Evolutionary conservation across 805 yeast species (phyloP), one percentile per base, ranked within the genome.

Genomic region (Yamadazyma philogaea): DNA sequence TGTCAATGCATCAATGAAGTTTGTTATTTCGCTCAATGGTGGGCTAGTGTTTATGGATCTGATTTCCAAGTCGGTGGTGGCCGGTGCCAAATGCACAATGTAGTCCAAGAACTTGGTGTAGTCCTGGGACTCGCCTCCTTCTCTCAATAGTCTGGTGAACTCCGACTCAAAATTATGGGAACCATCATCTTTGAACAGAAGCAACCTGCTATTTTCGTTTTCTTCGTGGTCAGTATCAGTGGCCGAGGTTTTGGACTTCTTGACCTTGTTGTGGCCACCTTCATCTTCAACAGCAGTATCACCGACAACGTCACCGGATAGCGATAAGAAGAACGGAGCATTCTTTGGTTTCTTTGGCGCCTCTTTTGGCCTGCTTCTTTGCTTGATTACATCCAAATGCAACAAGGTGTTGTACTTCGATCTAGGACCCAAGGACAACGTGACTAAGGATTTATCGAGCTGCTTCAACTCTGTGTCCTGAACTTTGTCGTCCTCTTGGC

Each of bases 311-410:
- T 74, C 79, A 22, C 88, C 87, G 4, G 78, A 57, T 16, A 84
- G 66, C 35, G 79, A 77, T 45, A 93, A 68, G 71, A 95, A 95
- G 62, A 95, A 93, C 12, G 83, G 82, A 0, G 87, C 79, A 47
- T 80, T 75, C 50, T 84, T 85, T 1, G 96, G 87, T 50, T 82
- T 86, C 69, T 86, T 87, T 26, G 93, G 86, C 1, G 91, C 84
- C 59, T 88, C 96, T 39, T 71, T 81, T 17, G 99, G 97, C 63
- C 87, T 91, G 59, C 88, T 89, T 56, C 99, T 78, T 59, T 76
- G 78, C 56, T 81, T 87, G 52, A 93, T 91, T 6, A 81, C 77
- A 53, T 93, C 98, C 51, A 93, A 65, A 59, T 93, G 82, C 35
- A 87, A 61, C 34, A 93, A 66, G 1, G 96, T 88, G 48, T 76